phyloP scores from a whole-genome alignment of 2,329 filamentous ascomycete genomes.

The Onygenales sp. region DNA sequence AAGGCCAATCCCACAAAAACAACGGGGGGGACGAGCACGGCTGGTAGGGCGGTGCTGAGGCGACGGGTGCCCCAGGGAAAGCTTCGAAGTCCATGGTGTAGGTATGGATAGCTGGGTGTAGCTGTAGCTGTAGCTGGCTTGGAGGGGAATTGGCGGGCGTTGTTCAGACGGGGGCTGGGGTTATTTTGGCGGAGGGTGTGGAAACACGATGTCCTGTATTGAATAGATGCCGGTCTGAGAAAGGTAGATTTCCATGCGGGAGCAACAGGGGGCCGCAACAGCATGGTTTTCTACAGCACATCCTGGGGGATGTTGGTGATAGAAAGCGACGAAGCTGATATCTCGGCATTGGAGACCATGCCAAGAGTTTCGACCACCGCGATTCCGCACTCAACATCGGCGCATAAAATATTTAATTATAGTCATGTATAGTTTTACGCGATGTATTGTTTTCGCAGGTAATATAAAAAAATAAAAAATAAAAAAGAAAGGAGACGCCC shows the following conservation, averaged over 20 bases:
- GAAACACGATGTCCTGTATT: neutral
- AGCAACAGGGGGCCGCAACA: neutral
- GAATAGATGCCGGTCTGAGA: neutral
- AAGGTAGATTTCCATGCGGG: neutral
- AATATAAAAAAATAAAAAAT: neutral
- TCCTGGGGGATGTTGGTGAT: neutral
- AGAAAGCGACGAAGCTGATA: neutral
- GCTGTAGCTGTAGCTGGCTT: neutral
- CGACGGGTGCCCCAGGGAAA: neutral
- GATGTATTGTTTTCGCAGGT: neutral
- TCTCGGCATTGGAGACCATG: neutral
- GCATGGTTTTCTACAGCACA: neutral
- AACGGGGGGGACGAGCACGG: constrained; percentile 52
- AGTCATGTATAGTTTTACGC: neutral
- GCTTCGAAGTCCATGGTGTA: neutral
- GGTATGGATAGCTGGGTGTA: neutral
- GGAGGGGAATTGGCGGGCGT: neutral
- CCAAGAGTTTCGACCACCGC: too few species aligned
- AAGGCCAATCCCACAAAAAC: constrained; percentile 58
- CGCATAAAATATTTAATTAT: neutral
- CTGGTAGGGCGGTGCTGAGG: constrained; percentile 22
- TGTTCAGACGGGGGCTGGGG: neutral
- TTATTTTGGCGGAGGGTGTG: neutral
- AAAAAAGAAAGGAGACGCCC: neutral
- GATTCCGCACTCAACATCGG: too few species aligned